Base-by-base conservation (phyloP, 495 filamentous ascomycete species). In the Tuber umbilicatum region DNA sequence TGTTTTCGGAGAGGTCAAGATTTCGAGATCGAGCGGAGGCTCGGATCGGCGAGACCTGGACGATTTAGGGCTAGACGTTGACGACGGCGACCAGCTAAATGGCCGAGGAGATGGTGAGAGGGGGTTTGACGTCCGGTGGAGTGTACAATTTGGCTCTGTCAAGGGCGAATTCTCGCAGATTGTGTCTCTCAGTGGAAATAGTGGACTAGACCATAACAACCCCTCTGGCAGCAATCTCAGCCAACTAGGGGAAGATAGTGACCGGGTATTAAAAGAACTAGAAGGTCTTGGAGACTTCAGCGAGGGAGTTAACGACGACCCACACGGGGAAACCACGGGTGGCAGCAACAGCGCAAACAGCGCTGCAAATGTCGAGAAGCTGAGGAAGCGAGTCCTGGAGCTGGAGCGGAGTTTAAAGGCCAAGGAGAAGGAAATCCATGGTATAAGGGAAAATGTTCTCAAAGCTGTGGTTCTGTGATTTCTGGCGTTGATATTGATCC, bases 91-190 rank as follows among this genome's bases (percentile, higher is more conserved):
- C 47, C 55, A 64, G 5, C 27, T 64, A 16, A 10, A 31, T 6
- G 55, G 55, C 55, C 55, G 55, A 14, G 76, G 72, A 41, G 78
- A 73, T 68, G 73, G 70, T 7, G 73, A 69, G 4, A 67, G 37
- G 35, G 60, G 80, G 42, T 82, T 80, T 42, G 72, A 78, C 50
- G 45, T 82, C 35, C 70, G 70, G n/a, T 82, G 81, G 81, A 74
- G 73, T 39, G 73, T 78, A 39, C 74, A 71, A 31, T 74, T 82
- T 37, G 81, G 81, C 12, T 64, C 73, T 41, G 21, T 82, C 21
- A 82, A 82, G 72, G 81, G 60, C 3, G 80, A 80, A 71, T 82
- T 82, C 70, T 78, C 74, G 67, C 80, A 82, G 50, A 60, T 76
- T 68, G 77, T 82, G 50, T 41, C 69, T 41, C 71, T 82, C 6